Percentiles rank a stretch among this genome's conserved stretches.
Conservation (phyloP, 31 red algal species). For the Odonthalia washingtoniensis region DNA sequence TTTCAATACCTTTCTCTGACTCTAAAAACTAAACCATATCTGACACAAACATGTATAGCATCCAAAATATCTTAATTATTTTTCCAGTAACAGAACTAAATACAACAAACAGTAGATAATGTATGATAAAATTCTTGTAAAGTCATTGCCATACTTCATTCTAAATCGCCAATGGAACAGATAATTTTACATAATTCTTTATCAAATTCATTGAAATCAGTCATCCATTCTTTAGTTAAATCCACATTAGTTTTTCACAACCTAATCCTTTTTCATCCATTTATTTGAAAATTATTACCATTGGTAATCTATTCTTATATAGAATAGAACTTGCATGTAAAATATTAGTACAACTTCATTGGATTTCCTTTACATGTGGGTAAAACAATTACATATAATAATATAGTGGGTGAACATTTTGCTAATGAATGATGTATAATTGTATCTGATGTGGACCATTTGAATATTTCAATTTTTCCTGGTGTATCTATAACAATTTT, state of each 20-base stretch:
- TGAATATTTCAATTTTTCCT: constrained; percentile 98
- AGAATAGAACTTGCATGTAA: constrained; percentile 95
- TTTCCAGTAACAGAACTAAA: constrained; percentile 87
- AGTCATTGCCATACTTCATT: constrained; percentile 91
- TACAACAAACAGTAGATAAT: constrained; percentile 71
- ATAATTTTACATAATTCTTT: constrained; percentile 66
- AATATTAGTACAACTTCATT: constrained; percentile 97
- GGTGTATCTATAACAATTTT: constrained; percentile 93
- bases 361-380: constrained; percentile 52
- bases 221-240: constrained; percentile 86
- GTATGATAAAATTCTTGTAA: constrained; percentile 92
- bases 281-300: constrained; percentile 98
- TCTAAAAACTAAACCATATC: constrained; percentile 70
- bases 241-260: constrained; percentile 54
- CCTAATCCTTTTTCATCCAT: constrained; percentile 74
- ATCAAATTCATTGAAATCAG: constrained; percentile 90
- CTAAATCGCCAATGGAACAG: constrained; percentile 77
- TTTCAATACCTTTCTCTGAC: constrained; percentile 49
- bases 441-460: constrained; percentile 91
- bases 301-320: constrained; percentile 91
- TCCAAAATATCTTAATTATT: constrained; percentile 69
- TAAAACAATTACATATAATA: constrained; percentile 95
- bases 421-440: constrained; percentile 92
- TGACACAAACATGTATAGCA: constrained; percentile 62
- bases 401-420: constrained; percentile 78